A percentile compares a stretch with the other conserved stretches of the same genome.
Conservation (phyloP, 2,329 filamentous ascomycete genomes). For the Botryosphaeria dothidea region DNA sequence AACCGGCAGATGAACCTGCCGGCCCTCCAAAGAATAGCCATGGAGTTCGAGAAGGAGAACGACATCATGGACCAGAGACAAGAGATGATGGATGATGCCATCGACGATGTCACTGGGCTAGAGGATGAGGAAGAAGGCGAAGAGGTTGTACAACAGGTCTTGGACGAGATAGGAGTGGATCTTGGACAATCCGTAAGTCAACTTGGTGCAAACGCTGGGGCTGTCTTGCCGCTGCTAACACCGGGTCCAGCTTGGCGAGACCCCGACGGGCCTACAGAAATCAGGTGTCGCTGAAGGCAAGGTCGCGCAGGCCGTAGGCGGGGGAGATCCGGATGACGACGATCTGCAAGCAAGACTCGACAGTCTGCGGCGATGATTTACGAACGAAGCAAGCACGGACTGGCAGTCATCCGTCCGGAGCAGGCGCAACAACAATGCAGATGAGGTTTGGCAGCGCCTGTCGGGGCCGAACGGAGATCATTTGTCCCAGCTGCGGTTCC, state of each 20-base stretch:
- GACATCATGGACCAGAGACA: constrained; percentile 99
- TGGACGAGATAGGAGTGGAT: constrained; percentile 96
- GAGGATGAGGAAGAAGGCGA: constrained; percentile 93
- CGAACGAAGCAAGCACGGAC: background rate
- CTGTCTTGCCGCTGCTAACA: constrained; percentile 21
- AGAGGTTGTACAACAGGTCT: constrained; percentile 92
- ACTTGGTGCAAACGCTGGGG: background rate
- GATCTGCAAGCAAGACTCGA: constrained; percentile 93
- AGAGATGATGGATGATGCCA: constrained; percentile 99
- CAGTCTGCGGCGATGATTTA: constrained; percentile 65
- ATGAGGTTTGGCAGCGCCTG: background rate
- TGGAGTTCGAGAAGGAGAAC: constrained; percentile 99
- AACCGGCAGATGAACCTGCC: constrained; percentile 97
- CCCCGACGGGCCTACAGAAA: constrained; percentile 79
- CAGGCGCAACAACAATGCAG: background rate
- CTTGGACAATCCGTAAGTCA: constrained; percentile 75
- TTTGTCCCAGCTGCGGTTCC: background rate
- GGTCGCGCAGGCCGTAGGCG: constrained; percentile 81
- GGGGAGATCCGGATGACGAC: constrained; percentile 67
- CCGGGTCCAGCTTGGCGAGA: constrained; percentile 75
- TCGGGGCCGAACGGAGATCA: background rate
- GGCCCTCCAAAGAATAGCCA: constrained; percentile 90
- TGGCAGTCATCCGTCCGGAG: background rate
- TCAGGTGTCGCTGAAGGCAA: constrained; percentile 70
- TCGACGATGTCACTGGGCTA: constrained; percentile 93